These are phyloP conservation scores for Oryza meridionalis DNA, from an alignment of 176 grass and related monocot species.

Conservation along the genomic window DNA sequence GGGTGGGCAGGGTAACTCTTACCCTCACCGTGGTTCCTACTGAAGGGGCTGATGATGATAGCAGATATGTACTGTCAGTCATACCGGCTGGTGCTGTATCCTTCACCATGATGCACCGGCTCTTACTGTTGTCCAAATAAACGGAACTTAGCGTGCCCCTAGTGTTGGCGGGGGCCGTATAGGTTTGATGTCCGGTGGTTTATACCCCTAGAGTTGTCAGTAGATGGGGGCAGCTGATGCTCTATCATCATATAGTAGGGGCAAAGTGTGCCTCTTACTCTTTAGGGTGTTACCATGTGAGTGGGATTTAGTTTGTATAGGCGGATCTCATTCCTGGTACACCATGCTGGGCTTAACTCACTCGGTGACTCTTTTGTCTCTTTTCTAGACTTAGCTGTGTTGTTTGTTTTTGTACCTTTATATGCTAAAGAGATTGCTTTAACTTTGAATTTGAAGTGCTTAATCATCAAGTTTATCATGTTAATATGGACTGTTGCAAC, in stretches of 20 bases:
- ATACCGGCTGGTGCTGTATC: slow-evolving; percentile 41
- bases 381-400: slow-evolving; percentile 21
- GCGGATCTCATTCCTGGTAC: slow-evolving; percentile 45
- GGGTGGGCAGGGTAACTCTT: slow-evolving; percentile 49
- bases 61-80: background rate
- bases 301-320: slow-evolving; percentile 59
- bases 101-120: slow-evolving; percentile 32
- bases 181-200: slow-evolving; percentile 9
- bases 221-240: slow-evolving; percentile 41
- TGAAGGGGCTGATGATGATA: slow-evolving; percentile 36
- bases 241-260: slow-evolving; percentile 34
- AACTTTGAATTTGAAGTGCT: slow-evolving; percentile 16
- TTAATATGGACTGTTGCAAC: background rate
- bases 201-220: slow-evolving; percentile 33
- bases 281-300: background rate
- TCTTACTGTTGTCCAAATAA: slow-evolving; percentile 51
- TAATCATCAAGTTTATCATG: slow-evolving; percentile 20
- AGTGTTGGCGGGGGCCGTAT: slow-evolving; percentile 23
- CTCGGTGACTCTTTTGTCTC: slow-evolving; percentile 1
- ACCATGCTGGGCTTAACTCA: slow-evolving; percentile 10
- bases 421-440: slow-evolving; percentile 9
- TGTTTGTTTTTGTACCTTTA: slow-evolving; percentile 42
- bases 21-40: slow-evolving; percentile 45
- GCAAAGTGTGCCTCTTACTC: slow-evolving; percentile 23
- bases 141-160: slow-evolving; percentile 13